Conservation (phyloP, 2,329 filamentous ascomycete genomes). For the Microdochium paspali region DNA sequence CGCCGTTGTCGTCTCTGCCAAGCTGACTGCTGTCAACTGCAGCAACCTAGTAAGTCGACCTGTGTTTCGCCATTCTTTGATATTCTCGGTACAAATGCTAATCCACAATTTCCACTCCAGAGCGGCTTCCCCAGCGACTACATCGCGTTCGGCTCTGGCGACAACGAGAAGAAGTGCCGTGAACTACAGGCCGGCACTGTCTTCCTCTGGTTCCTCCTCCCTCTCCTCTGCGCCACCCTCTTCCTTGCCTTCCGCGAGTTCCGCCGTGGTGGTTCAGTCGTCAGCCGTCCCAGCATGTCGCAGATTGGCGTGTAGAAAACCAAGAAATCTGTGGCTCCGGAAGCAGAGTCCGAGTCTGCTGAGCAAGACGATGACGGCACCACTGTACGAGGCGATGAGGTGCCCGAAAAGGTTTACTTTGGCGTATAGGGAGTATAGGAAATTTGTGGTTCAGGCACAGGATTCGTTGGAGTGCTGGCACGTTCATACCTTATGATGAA, state of each 20-base stretch:
- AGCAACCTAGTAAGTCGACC: conserved; percentile 37
- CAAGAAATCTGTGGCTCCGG: not conserved
- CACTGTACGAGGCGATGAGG: not conserved
- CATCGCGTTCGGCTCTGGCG: conserved; percentile 52
- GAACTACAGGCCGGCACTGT: conserved; percentile 65
- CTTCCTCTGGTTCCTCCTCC: conserved; percentile 74
- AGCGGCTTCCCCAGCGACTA: conserved; percentile 33
- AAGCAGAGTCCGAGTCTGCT: not conserved
- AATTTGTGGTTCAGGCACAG: not conserved
- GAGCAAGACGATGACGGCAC: not conserved
- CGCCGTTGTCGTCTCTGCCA: conserved; percentile 61
- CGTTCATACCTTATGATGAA: not conserved
- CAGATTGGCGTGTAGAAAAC: conserved; percentile 38
- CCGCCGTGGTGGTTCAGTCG: conserved; percentile 31
- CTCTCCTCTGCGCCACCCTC: conserved; percentile 45
- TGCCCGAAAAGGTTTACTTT: not conserved
- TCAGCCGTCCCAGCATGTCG: conserved; percentile 42
- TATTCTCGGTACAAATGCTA: conserved; percentile 2
- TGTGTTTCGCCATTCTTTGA: no score
- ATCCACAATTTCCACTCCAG: conserved; percentile 14
- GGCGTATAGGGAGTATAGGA: not conserved
- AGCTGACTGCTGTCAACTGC: conserved; percentile 62
- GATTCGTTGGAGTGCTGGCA: not conserved
- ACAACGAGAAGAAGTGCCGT: conserved; percentile 57
- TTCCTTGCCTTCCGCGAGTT: conserved; percentile 45